Base-by-base conservation (phyloP, 2,329 filamentous ascomycete species). In the Sarocladium kiliense region DNA sequence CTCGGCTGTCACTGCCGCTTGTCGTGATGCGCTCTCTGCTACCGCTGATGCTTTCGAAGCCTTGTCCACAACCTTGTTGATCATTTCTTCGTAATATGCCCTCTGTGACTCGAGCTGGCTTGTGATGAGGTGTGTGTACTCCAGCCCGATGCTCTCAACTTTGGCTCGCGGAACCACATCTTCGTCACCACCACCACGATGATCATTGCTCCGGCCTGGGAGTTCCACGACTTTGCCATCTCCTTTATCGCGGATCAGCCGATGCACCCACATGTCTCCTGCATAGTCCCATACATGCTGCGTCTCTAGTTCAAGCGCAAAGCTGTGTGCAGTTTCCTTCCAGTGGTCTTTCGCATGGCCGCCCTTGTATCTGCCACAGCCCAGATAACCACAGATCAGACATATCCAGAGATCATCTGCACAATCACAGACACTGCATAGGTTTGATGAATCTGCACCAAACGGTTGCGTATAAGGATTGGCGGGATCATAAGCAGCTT, bases 281-380 rank as follows among this genome's bases (percentile, higher is more conserved):
- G 89, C 90, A 61, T 99, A 99, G 71, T 99, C 94, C 94, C 94
- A 99, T 1, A 99, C 92, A 63, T 96, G 88, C 68, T 99, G 93
- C 1, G 91, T 96, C 58, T 88, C 85, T 36, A 97, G 83, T 68
- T 99, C 94, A 68, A 99, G 88, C 25, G 91, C 88, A 67, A 96
- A 99, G 59, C 88, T 89, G 70, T 99, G 94, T 3, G 85, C 84
- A 2, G 90, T 95, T 55, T 89, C 82, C 71, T 95, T 91, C 83
- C 91, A 97, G 71, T 97, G 92, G 12, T 89, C 87, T 68, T 96
- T 96, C 32, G 93, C 92, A 65, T 97, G 92, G 0, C 91, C 94
- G 26, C 87, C 85, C 69, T 97, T 95, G 68, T 99, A 99, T 27
- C 94, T 85, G 1, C 94, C 94, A 66, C 94, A 99, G 1, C 94